These are phyloP conservation scores for Liquidambar formosana DNA, from an alignment of 164 flowering plant species.

Conservation along the genomic window DNA sequence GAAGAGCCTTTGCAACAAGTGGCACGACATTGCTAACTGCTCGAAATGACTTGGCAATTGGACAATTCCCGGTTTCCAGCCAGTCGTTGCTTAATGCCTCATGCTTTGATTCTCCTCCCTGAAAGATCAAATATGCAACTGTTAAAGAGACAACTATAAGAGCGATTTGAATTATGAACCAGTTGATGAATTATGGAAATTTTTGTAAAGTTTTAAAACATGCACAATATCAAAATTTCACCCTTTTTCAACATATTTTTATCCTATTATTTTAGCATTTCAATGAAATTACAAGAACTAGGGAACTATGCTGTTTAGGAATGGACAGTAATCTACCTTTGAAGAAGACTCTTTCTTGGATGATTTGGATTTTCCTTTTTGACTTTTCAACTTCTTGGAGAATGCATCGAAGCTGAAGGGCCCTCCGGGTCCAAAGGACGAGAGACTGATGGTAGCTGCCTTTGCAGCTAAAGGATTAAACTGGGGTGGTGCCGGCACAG, in stretches of 20 bases:
- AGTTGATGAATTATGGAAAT: too few relatives aligned
- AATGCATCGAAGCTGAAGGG: conserved; percentile 84
- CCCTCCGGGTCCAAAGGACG: conserved; percentile 86
- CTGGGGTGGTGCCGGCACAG: conserved; percentile 40
- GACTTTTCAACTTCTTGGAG: conserved; percentile 65
- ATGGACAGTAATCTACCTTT: conserved; percentile 39
- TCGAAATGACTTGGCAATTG: conserved; percentile 91
- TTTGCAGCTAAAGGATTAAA: conserved; percentile 95
- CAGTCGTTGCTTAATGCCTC: conserved; percentile 91
- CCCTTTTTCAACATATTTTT: too few relatives aligned
- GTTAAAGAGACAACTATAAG: background rate
- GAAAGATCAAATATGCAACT: conserved; percentile 16
- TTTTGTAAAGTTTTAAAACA: too few relatives aligned
- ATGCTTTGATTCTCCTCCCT: conserved; percentile 72
- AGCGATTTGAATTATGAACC: too few relatives aligned
- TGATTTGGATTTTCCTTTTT: conserved; percentile 47
- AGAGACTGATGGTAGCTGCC: conserved; percentile 95
- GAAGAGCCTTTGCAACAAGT: conserved; percentile 76
- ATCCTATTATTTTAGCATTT: too few relatives aligned
- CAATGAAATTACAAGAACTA: background rate
- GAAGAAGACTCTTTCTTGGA: conserved; percentile 65
- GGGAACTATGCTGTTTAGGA: too few relatives aligned
- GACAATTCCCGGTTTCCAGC: conserved; percentile 88
- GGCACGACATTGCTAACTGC: conserved; percentile 87
- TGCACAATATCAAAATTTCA: too few relatives aligned